Percentiles rank a stretch among this genome's conserved stretches.
phyloP scores from a whole-genome alignment of 2,329 filamentous ascomycete genomes.

The Phialophora tarda region DNA sequence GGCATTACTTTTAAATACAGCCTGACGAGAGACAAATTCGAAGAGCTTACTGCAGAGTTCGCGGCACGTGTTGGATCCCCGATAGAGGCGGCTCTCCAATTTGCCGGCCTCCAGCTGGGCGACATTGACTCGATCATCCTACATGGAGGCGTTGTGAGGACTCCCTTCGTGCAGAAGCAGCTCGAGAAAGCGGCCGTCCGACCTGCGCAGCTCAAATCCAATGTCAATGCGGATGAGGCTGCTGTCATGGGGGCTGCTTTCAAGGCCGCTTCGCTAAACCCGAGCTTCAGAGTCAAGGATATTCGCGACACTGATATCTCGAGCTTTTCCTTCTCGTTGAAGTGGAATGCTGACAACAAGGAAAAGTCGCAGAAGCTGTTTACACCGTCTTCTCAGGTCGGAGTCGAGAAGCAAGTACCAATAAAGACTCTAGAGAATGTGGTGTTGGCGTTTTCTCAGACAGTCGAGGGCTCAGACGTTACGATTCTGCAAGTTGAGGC shows the following conservation, averaged over 20 bases:
- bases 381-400: conserved; percentile 74
- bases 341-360: conserved; percentile 75
- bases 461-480: conserved; percentile 62
- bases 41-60: conserved; percentile 73
- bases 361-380: conserved; percentile 81
- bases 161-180: conserved; percentile 90
- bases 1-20: conserved; percentile 95
- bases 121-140: conserved; percentile 91
- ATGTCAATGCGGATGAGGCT: conserved; percentile 96
- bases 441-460: conserved; percentile 77
- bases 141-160: conserved; percentile 86
- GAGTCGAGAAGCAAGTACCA: conserved; percentile 79
- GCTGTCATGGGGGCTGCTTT: conserved; percentile 96
- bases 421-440: conserved; percentile 86
- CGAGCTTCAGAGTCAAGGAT: conserved; percentile 97
- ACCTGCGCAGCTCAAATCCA: conserved; percentile 81
- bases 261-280: conserved; percentile 87
- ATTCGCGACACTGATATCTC: conserved; percentile 82
- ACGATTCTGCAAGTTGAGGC: conserved; percentile 72
- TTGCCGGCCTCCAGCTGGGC: conserved; percentile 71
- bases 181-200: conserved; percentile 77
- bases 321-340: conserved; percentile 74
- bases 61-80: conserved; percentile 71
- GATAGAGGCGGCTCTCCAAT: conserved; percentile 74
- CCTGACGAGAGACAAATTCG: conserved; percentile 78